Percentiles rank a stretch among this genome's conserved stretches.
Evolutionary conservation across 2,329 filamentous ascomycete species (phyloP).

Genomic region (Pseudocercospora macadamiae): DNA sequence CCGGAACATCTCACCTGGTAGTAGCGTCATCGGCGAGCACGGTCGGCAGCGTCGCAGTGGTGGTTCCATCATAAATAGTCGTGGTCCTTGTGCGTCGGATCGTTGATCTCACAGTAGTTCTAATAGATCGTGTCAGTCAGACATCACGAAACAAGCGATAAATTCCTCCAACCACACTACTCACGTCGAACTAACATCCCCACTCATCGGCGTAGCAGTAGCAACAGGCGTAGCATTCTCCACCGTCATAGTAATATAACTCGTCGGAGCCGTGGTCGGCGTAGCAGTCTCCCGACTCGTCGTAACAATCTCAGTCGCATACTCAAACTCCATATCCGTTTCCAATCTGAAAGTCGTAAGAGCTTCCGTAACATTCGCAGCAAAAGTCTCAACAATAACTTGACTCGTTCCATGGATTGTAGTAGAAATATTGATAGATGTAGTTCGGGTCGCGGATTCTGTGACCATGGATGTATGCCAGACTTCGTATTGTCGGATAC

Average conservation of each 20-base stretch:
- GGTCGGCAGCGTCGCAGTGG: constrained; percentile 21
- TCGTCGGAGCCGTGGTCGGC: constrained; percentile 32
- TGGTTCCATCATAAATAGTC: constrained; percentile 27
- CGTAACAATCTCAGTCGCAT: constrained; percentile 41
- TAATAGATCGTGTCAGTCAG: neutral
- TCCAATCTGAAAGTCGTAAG: constrained; percentile 44
- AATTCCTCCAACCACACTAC: too few species aligned
- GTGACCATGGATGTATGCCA: constrained; percentile 48
- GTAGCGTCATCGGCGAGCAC: constrained; percentile 19
- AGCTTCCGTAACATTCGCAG: constrained; percentile 43
- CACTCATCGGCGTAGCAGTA: too few species aligned
- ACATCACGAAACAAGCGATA: too few species aligned
- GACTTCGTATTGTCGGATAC: constrained; percentile 45
- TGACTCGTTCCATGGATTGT: constrained; percentile 41
- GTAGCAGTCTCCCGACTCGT: constrained; percentile 24
- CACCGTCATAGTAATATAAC: constrained; percentile 36
- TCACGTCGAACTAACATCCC: constrained; percentile 24
- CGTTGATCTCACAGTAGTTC: constrained; percentile 23
- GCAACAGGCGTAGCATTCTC: constrained; percentile 23
- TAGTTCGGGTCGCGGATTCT: constrained; percentile 39
- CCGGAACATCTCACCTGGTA: too few species aligned
- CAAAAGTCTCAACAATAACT: constrained; percentile 44
- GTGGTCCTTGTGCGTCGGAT: constrained; percentile 27
- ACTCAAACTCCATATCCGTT: constrained; percentile 44
- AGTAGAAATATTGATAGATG: constrained; percentile 44